phyloP scores from a whole-genome alignment of 2,329 filamentous ascomycete species.

The Aureobasidium uvarum region DNA sequence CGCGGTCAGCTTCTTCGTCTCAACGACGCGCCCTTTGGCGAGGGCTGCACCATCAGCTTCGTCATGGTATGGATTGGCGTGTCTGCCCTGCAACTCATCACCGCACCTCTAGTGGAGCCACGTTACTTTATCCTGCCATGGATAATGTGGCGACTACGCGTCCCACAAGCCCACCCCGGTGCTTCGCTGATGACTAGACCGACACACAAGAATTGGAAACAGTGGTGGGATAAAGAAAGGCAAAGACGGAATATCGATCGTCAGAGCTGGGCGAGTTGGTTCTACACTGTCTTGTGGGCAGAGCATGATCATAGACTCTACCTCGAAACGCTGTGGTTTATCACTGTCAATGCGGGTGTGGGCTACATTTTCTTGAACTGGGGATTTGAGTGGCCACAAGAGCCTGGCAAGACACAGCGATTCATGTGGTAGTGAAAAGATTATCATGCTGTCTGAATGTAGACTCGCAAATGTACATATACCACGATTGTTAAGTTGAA shows the following conservation, averaged over 20 bases:
- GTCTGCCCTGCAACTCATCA: constrained; percentile 74
- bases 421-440: constrained; percentile 72
- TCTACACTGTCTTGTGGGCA: constrained; percentile 28
- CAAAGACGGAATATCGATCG: neutral
- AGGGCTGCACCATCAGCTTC: constrained; percentile 48
- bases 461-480: neutral
- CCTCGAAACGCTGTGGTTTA: constrained; percentile 68
- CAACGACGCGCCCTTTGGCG: constrained; percentile 27
- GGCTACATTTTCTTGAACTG: constrained; percentile 68
- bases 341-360: constrained; percentile 62
- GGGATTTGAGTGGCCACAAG: constrained; percentile 66
- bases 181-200: constrained; percentile 12
- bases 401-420: constrained; percentile 62
- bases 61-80: constrained; percentile 64
- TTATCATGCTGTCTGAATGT: neutral
- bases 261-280: neutral
- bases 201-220: constrained; percentile 24
- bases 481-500: no score
- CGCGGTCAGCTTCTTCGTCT: constrained; percentile 14
- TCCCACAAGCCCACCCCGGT: constrained; percentile 50
- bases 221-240: constrained; percentile 22
- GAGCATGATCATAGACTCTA: constrained; percentile 47
- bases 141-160: constrained; percentile 84
- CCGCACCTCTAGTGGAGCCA: constrained; percentile 89
- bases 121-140: constrained; percentile 95